Percentiles rank a stretch among this genome's conserved stretches.
phyloP scores from a whole-genome alignment of 2,329 filamentous ascomycete species.

The Cadophora sp. region DNA sequence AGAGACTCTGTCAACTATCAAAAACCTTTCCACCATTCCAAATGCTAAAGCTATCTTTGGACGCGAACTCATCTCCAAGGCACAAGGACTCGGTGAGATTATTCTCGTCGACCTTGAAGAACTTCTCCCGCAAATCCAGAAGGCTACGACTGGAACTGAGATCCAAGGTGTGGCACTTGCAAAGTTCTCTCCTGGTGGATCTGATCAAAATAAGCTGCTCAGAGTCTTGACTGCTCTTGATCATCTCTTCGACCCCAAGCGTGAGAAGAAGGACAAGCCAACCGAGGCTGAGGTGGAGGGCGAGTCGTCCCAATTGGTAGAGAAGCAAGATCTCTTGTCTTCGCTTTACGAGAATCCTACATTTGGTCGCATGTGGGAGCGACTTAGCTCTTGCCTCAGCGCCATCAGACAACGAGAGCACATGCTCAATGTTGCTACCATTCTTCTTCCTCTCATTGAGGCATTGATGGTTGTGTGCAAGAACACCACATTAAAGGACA shows the following conservation, averaged over 20 bases:
- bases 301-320: conserved; percentile 59
- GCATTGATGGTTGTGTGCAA: conserved; percentile 99
- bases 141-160: conserved; percentile 87
- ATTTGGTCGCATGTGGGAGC: conserved; percentile 90
- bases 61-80: conserved; percentile 88
- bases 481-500: conserved; percentile 73
- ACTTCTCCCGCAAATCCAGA: conserved; percentile 83
- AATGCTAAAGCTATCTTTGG: conserved; percentile 90
- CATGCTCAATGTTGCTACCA: conserved; percentile 97
- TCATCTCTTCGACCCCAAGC: conserved; percentile 89
- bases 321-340: conserved; percentile 85
- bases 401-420: conserved; percentile 91
- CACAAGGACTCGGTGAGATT: conserved; percentile 81
- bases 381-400: conserved; percentile 85
- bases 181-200: conserved; percentile 95
- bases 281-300: conserved; percentile 57
- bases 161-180: conserved; percentile 92
- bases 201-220: conserved; percentile 94
- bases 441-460: conserved; percentile 91
- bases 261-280: conserved; percentile 53
- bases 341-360: conserved; percentile 90
- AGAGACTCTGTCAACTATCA: conserved; percentile 97
- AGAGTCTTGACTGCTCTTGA: conserved; percentile 93
- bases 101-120: conserved; percentile 87
- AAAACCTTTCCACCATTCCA: conserved; percentile 92